Conservation (phyloP, 495 filamentous ascomycete genomes). For the Penicillium malachiteum region DNA sequence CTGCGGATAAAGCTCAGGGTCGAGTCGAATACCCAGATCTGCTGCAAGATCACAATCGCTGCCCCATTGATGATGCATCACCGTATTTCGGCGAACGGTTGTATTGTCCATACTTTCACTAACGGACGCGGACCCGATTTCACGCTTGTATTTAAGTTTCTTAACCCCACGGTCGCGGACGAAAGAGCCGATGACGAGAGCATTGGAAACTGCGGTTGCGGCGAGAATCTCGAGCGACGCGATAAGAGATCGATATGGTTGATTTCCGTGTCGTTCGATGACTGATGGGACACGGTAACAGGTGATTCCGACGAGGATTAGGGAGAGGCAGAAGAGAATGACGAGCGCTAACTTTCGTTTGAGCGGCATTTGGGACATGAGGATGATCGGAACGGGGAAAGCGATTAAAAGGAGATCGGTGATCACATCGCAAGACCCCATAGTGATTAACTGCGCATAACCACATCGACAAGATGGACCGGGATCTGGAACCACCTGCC, state of each 20-base stretch:
- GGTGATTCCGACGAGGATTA: slow-evolving; percentile 71
- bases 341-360: slow-evolving; percentile 67
- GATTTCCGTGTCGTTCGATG: slow-evolving; percentile 58
- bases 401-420: slow-evolving; percentile 84
- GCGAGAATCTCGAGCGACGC: slow-evolving; percentile 78
- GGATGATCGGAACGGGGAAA: slow-evolving; percentile 85
- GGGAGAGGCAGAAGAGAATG: slow-evolving; percentile 76
- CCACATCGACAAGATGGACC: slow-evolving; percentile 80
- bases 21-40: slow-evolving; percentile 65
- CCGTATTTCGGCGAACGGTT: slow-evolving; percentile 46
- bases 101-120: slow-evolving; percentile 52
- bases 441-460: slow-evolving; percentile 80
- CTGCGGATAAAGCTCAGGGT: slow-evolving; percentile 54
- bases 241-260: slow-evolving; percentile 73
- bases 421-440: slow-evolving; percentile 81
- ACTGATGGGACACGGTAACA: slow-evolving; percentile 75
- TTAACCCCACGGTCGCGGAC: slow-evolving; percentile 76
- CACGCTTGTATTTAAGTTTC: slow-evolving; percentile 66
- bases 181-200: slow-evolving; percentile 77
- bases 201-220: slow-evolving; percentile 74
- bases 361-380: slow-evolving; percentile 66
- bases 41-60: slow-evolving; percentile 78
- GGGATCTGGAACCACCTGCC: slow-evolving; percentile 89
- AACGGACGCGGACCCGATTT: slow-evolving; percentile 52
- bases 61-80: slow-evolving; percentile 68